A percentile compares a stretch with the other conserved stretches of the same genome.
Evolutionary conservation across 805 yeast genomes (phyloP).

Genomic region (Lipomyces sp.): DNA sequence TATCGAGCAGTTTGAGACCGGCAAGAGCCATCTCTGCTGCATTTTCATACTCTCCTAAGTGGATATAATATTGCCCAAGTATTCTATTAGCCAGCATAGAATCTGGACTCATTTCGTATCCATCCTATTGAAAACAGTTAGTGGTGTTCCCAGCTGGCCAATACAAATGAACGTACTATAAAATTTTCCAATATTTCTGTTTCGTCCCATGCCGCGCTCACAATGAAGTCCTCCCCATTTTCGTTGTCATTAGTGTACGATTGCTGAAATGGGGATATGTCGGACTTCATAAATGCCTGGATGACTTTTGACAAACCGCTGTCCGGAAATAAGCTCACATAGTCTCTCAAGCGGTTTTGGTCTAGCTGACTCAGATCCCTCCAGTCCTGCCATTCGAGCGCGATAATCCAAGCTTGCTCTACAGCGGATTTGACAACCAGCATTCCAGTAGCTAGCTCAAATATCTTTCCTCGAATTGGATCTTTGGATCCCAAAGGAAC

Average conservation of each 20-base stretch:
- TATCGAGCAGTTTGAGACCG: conserved; percentile 56
- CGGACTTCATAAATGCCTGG: conserved; percentile 68
- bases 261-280: conserved; percentile 61
- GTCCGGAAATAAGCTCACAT: conserved; percentile 59
- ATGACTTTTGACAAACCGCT: conserved; percentile 68
- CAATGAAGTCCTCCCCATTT: conserved; percentile 24
- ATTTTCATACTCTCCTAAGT: conserved; percentile 63
- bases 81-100: conserved; percentile 70
- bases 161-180: conserved; percentile 6
- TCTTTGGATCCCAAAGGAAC: conserved; percentile 55
- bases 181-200: conserved; percentile 18
- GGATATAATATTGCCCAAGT: conserved; percentile 61
- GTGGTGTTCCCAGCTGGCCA: neutral
- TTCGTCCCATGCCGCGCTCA: conserved; percentile 26
- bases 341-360: conserved; percentile 53
- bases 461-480: conserved; percentile 51
- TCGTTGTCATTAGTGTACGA: conserved; percentile 39
- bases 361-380: conserved; percentile 56
- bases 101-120: conserved; percentile 48
- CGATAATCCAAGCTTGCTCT: conserved; percentile 70
- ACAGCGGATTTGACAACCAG: conserved; percentile 67
- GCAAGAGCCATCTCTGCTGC: conserved; percentile 64
- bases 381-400: conserved; percentile 75
- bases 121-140: conserved; percentile 45
- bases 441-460: conserved; percentile 67